Percentiles rank a stretch among this genome's conserved stretches.
phyloP scores from a whole-genome alignment of 352 stramenopile species.

The Globisporangium yorkense region DNA sequence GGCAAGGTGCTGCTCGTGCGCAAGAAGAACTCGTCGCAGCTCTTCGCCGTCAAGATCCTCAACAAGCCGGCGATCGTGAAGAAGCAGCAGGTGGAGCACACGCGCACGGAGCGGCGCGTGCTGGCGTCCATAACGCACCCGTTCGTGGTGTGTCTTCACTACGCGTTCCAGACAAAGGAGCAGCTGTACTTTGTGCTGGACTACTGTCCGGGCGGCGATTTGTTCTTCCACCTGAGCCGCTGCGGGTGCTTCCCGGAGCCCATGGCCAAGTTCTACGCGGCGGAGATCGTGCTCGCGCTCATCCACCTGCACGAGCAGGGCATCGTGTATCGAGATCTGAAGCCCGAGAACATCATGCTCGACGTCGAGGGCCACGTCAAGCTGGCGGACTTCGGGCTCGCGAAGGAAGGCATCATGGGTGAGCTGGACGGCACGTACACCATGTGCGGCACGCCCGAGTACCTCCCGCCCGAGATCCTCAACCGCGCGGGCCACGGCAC shows the following conservation, averaged over 20 bases:
- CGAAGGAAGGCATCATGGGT: conserved; percentile 68
- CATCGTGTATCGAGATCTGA: conserved; percentile 81
- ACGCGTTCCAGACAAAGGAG: conserved; percentile 82
- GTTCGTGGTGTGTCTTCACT: conserved; percentile 87
- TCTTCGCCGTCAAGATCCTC: conserved; percentile 84
- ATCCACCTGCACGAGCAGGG: conserved; percentile 83
- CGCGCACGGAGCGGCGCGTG: conserved; percentile 76
- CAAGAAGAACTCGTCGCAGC: conserved; percentile 68
- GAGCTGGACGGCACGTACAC: conserved; percentile 76
- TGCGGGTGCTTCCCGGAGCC: conserved; percentile 74
- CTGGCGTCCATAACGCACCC: conserved; percentile 76
- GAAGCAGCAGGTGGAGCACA: conserved; percentile 84
- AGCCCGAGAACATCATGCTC: conserved; percentile 86
- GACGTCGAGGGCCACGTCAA: conserved; percentile 82
- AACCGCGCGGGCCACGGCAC: conserved; percentile 70
- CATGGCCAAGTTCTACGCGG: conserved; percentile 81
- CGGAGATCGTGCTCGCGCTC: conserved; percentile 79
- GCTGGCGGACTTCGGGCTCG: conserved; percentile 75
- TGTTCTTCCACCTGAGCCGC: conserved; percentile 79
- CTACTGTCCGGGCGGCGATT: conserved; percentile 77
- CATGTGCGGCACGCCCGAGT: conserved; percentile 86
- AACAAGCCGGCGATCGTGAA: conserved; percentile 74
- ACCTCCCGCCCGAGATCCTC: conserved; percentile 79
- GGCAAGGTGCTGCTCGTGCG: conserved; percentile 89
- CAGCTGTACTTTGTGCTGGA: conserved; percentile 87